Base-by-base conservation (phyloP, 1,139 yeast species). In the Debaryomyces singareniensis region DNA sequence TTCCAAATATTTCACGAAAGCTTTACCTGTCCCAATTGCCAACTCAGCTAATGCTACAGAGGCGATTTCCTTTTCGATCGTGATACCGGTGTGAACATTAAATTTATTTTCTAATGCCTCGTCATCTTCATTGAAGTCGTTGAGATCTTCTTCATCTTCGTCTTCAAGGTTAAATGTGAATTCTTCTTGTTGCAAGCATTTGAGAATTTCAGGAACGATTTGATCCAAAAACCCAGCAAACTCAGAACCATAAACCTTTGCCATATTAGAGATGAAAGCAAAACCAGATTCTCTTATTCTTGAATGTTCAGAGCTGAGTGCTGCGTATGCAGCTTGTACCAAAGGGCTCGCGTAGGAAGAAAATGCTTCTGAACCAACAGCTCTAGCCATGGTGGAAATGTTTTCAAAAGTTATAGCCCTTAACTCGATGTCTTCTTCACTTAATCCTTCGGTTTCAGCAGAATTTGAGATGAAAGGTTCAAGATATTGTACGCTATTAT, bases 51-150 rank as follows among this genome's bases (percentile, higher is more conserved):
- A 65, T 14, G 96, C 94, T 51, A 89, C 93, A 28, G 93, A 74
- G n/a, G 96, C 96, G 47, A 85, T 87, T 66, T 91, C 98, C 65
- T 91, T 91, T 65, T 91, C 98, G 49, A 85, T 82, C 42, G 96
- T 86, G 49, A 91, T 78, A 66, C 96, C 97, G 30, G 96, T 83
- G 68, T 87, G 87, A 42, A 89, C 89, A 45, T 84, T 80, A 53
- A 84, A 71, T 42, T 80, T 80, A 47, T 79, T 78, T 36, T 73
- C 77, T 42, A 79, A 55, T 32, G 80, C 89, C 37, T 75, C 78
- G 32, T 67, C 77, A 6, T 27, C 29, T 11, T 55, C 61, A 21
- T 59, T 67, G 16, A 57, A 64, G 15, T 58, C 70, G 28, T 58
- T 73, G n/a, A n/a, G n/a, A 27, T 44, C 53, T 13, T 45, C 56